Base-by-base conservation (phyloP, 202 grass and related monocot species). In the Cymbopogon flexuosus region DNA sequence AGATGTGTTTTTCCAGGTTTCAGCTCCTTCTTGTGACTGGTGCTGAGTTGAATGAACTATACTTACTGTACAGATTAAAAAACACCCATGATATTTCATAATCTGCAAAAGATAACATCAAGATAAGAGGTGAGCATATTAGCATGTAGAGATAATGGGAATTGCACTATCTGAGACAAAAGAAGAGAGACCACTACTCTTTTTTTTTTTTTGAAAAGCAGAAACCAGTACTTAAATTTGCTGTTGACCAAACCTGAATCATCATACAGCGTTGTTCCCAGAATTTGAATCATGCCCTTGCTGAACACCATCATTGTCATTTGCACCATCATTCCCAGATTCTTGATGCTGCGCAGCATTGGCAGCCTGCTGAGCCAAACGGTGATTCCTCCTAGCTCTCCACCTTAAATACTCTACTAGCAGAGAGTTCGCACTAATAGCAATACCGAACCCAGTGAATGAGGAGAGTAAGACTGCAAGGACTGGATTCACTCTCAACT, bases 371-470 rank as follows among this genome's bases (percentile, higher is more conserved):
- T 87, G 88, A 30, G 64, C 47, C 12, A 84, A 34, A 34, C 56
- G 87, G 5, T 80, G 85, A 79, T 84, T 91, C 63, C 88, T 84
- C 77, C 92, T 95, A 62, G 75, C 61, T 85, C 84, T 91, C 92
- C 96, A 98, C 59, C 86, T 87, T 84, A 95, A 70, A 58, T 89
- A 88, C 70, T 95, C 96, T 10, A 93, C 90, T 37, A 91, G 89
- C 65, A 95, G 68, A 33, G 92, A 95, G 82, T 98, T 95, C 2
- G 84, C 87, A 84, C 92, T 98, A 75, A 98, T 95, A 65, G 96
- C 88, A 80, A 95, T 95, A 8, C 92, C 92, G 43, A 98, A 98
- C 41, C 96, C 96, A 54, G 92, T 98, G 85, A 95, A 98, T 42
- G 96, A 84, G 16, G 92, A 93, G 39, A 98, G 88, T 41, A 99